Base-by-base conservation (phyloP, 768 basidiomycete species). In the Coprinopsis marcescibilis region DNA sequence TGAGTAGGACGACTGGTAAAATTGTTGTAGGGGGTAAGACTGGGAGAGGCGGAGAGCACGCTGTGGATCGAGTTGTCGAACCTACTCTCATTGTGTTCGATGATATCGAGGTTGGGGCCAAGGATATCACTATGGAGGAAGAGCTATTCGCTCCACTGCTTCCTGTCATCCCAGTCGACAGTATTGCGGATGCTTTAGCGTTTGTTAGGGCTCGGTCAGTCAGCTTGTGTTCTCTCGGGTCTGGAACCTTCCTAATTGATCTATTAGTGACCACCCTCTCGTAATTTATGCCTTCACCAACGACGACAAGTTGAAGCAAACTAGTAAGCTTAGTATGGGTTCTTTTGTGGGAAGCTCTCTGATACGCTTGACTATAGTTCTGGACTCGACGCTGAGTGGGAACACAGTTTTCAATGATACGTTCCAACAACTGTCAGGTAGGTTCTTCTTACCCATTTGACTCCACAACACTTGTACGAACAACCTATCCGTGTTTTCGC, bases 131-230 rank as follows among this genome's bases (percentile, higher is more conserved):
- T 24, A 65, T 89, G 60, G 73, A 78, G 52, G 78, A 77, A 79
- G 87, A 89, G 58, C 59, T 87, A 2, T 89, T 89, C 52, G 87
- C 84, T 0, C 86, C 87, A 0, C 59, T 89, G 19, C 55, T 89
- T 5, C 78, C 85, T 0, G 68, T 89, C 36, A 54, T 87, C 11
- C 65, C 77, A 0, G 72, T 88, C 0, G 74, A 80, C 25, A 65
- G 60, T 43, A 44, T 83, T 5, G 69, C 78, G 2, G 75, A 77
- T 15, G 84, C 79, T 0, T 65, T 85, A 29, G 66, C 69, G 1
- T 78, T 78, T 54, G 60, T 86, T 34, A 75, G 74, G 37, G 60
- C 64, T 2, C 68, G 72, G 83, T 82, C 41, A 14, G 71, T 46
- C 6, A 14, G 14, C 32, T 20, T 23, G 12, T 33, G 3, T 4